These are phyloP conservation scores for Penicillium sp. DNA, from an alignment of 2,329 filamentous ascomycete species.

Conservation along the genomic window DNA sequence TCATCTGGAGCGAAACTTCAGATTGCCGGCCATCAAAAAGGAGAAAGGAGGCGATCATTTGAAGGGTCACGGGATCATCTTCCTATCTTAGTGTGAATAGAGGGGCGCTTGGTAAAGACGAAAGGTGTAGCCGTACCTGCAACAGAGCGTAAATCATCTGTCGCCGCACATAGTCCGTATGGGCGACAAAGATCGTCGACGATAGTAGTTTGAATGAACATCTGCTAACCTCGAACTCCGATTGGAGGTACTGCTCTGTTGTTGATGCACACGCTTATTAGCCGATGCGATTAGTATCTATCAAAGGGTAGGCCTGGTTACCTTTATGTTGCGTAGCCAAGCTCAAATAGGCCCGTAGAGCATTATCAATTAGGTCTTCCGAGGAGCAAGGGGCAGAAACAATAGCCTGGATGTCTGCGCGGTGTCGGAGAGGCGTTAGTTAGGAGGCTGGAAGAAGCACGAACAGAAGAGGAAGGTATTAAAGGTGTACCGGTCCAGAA, in stretches of 20 bases:
- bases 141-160: constrained; percentile 92
- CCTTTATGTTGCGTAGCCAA: constrained; percentile 75
- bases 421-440: constrained; percentile 6
- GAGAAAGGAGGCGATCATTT: constrained; percentile 81
- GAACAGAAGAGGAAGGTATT: constrained; percentile 13
- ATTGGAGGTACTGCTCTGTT: constrained; percentile 70
- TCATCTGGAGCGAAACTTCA: constrained; percentile 79
- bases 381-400: constrained; percentile 63
- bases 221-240: constrained; percentile 77
- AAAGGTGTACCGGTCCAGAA: constrained; percentile 80
- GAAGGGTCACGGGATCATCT: constrained; percentile 78
- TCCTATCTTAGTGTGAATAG: constrained; percentile 61
- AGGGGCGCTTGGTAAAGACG: not conserved
- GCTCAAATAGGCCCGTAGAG: constrained; percentile 80
- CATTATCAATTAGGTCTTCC: constrained; percentile 78
- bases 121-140: constrained; percentile 52
- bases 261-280: not conserved
- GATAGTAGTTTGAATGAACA: constrained; percentile 81
- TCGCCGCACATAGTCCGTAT: constrained; percentile 85
- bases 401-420: constrained; percentile 69
- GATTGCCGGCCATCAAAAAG: constrained; percentile 83
- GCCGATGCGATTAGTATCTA: not conserved
- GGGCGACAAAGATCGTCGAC: constrained; percentile 72
- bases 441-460: not conserved
- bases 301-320: constrained; percentile 35